These are phyloP conservation scores for Hippophae tibetana DNA, from an alignment of 306 rosid genomes.

Conservation along the genomic window DNA sequence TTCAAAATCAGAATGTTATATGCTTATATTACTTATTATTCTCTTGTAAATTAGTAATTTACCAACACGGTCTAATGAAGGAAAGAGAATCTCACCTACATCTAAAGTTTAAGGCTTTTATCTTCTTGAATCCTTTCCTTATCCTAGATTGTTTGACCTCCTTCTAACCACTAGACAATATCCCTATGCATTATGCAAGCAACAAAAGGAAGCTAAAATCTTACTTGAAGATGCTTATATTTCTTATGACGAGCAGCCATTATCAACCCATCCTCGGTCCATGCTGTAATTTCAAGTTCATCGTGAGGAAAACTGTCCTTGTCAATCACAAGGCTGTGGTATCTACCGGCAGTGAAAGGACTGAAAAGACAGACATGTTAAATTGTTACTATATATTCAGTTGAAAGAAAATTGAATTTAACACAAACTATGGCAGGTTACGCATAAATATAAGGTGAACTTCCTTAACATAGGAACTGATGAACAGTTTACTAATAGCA, in stretches of 20 bases:
- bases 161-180: neutral
- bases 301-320: slow-evolving; percentile 75
- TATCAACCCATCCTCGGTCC: slow-evolving; percentile 92
- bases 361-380: slow-evolving; percentile 28
- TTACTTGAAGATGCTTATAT: slow-evolving; percentile 68
- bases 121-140: too few species aligned
- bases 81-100: neutral
- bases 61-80: too few species aligned
- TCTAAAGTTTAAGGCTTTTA: neutral
- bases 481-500: neutral
- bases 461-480: neutral
- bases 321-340: slow-evolving; percentile 93
- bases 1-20: too few species aligned
- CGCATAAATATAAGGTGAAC: neutral
- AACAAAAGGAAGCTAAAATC: slow-evolving; percentile 9
- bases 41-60: too few species aligned
- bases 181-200: neutral
- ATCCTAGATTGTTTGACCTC: too few species aligned
- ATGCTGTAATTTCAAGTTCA: slow-evolving; percentile 78
- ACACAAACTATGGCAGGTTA: neutral
- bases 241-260: slow-evolving; percentile 94
- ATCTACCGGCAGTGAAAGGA: slow-evolving; percentile 88
- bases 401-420: neutral
- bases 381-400: neutral
- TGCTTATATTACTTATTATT: too few species aligned